These are phyloP conservation scores for Onygena corvina DNA, from an alignment of 2,329 filamentous ascomycete species.

Conservation along the genomic window DNA sequence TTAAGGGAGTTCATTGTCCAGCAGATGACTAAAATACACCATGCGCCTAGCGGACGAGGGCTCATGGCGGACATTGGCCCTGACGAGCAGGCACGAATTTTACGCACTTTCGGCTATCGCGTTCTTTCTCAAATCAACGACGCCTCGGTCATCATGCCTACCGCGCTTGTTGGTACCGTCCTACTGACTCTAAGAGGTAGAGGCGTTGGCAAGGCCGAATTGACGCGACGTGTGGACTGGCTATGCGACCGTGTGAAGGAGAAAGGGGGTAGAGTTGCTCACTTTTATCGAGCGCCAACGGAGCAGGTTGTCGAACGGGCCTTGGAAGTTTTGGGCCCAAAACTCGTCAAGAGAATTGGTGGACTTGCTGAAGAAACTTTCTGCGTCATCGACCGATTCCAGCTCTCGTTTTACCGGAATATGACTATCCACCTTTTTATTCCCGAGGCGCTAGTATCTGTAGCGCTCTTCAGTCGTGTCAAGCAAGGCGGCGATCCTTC, in stretches of 20 bases:
- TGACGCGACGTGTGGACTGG: conserved; percentile 83
- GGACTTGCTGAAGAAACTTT: conserved; percentile 83
- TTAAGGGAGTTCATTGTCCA: conserved; percentile 67
- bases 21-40: conserved; percentile 52
- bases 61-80: conserved; percentile 34
- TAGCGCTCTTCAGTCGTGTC: conserved; percentile 77
- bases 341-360: conserved; percentile 68
- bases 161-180: conserved; percentile 86
- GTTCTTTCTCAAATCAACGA: conserved; percentile 90
- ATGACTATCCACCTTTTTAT: conserved; percentile 99
- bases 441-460: conserved; percentile 78
- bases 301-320: conserved; percentile 77
- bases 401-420: conserved; percentile 95
- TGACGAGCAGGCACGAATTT: conserved; percentile 54
- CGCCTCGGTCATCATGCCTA: conserved; percentile 96
- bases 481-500: conserved; percentile 80
- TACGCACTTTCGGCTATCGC: conserved; percentile 81
- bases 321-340: conserved; percentile 79
- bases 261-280: conserved; percentile 84
- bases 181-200: conserved; percentile 81
- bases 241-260: conserved; percentile 66
- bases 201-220: conserved; percentile 75
- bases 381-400: conserved; percentile 90
- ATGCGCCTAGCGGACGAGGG: conserved; percentile 26
- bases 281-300: conserved; percentile 73